These are phyloP conservation scores for Alternaria arbusti DNA, from an alignment of 2,329 filamentous ascomycete species.

Conservation along the genomic window DNA sequence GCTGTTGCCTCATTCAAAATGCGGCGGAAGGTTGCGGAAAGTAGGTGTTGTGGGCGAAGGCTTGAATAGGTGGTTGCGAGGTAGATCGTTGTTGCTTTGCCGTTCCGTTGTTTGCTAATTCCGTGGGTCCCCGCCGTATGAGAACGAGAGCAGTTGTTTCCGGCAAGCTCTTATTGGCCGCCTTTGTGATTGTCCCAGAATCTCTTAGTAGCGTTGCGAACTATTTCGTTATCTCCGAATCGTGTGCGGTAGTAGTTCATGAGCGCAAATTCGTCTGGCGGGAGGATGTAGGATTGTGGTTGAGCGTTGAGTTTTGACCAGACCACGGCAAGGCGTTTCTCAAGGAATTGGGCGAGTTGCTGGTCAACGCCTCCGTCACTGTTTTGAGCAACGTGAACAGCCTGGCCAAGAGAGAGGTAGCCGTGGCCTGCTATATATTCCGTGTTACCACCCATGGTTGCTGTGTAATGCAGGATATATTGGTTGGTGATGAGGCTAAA, in stretches of 20 bases:
- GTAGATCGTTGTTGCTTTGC: neutral
- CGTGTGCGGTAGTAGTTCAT: constrained; percentile 83
- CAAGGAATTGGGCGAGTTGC: constrained; percentile 68
- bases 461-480: constrained; percentile 30
- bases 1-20: neutral
- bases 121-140: neutral
- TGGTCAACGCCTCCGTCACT: constrained; percentile 71
- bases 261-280: constrained; percentile 77
- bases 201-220: constrained; percentile 60
- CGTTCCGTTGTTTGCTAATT: neutral
- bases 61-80: neutral
- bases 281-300: constrained; percentile 75
- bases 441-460: constrained; percentile 51
- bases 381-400: constrained; percentile 78
- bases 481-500: constrained; percentile 31
- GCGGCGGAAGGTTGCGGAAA: neutral
- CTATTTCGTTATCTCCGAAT: constrained; percentile 61
- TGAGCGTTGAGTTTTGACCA: constrained; percentile 71
- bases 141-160: neutral
- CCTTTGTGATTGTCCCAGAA: constrained; percentile 61
- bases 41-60: neutral
- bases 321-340: constrained; percentile 63
- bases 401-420: constrained; percentile 64
- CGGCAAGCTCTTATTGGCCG: constrained; percentile 22
- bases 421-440: constrained; percentile 50